Evolutionary conservation across 768 basidiomycete species (phyloP).

Genomic region (Lyophyllum atratum): DNA sequence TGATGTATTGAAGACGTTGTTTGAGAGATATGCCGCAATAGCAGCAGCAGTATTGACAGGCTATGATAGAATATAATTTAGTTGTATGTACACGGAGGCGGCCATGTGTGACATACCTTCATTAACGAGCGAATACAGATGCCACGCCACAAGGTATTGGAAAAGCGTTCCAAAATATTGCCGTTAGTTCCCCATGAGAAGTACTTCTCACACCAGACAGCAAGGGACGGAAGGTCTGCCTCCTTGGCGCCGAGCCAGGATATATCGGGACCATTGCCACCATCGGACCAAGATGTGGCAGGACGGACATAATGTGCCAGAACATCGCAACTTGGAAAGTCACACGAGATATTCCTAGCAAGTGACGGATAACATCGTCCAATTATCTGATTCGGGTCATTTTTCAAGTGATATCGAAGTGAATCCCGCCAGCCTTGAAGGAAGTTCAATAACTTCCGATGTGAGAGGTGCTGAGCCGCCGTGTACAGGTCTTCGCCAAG

Average conservation of each 20-base stretch:
- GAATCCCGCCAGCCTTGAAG: conserved; percentile 9
- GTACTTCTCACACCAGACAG: conserved; percentile 57
- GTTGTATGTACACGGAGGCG: neutral
- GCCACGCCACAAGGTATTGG: conserved; percentile 57
- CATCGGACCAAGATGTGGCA: conserved; percentile 43
- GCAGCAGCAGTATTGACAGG: neutral
- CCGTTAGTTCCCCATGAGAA: conserved; percentile 69
- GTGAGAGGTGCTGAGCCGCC: conserved; percentile 27
- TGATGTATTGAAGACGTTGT: neutral
- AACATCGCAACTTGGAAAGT: conserved; percentile 54
- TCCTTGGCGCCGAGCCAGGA: neutral
- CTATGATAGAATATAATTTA: neutral
- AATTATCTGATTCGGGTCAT: conserved; percentile 32
- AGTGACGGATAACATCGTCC: conserved; percentile 46
- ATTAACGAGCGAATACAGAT: conserved; percentile 47
- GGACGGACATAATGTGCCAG: conserved; percentile 61
- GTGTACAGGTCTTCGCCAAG: conserved; percentile 53
- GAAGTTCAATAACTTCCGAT: neutral
- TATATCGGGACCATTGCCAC: conserved; percentile 31
- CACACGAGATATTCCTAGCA: conserved; percentile 43
- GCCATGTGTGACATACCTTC: neutral
- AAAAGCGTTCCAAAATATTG: conserved; percentile 57
- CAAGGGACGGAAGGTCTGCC: conserved; percentile 44
- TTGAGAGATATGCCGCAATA: neutral
- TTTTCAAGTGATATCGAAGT: conserved; percentile 5